These are phyloP conservation scores for Quercus cerris DNA, from an alignment of 306 rosid species.

Conservation along the genomic window DNA sequence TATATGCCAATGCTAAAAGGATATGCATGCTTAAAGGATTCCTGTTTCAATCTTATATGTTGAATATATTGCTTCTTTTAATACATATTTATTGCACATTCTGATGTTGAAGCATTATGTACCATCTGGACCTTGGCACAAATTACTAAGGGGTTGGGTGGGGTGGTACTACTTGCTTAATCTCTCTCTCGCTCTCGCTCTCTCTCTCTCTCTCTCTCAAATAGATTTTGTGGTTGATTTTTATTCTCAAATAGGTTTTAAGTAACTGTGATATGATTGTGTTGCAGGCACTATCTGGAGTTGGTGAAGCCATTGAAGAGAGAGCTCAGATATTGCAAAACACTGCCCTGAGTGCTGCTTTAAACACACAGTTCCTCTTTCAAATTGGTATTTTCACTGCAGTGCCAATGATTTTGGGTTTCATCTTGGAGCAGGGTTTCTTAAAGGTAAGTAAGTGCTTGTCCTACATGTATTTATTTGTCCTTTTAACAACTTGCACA, in stretches of 20 bases:
- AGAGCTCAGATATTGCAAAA: slow-evolving; percentile 53
- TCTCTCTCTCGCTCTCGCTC: background rate
- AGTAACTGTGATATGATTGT: background rate
- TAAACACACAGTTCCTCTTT: slow-evolving; percentile 79
- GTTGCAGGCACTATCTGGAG: slow-evolving; percentile 87
- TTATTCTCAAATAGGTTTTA: background rate
- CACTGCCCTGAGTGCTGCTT: slow-evolving; percentile 68
- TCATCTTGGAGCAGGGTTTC: slow-evolving; percentile 84
- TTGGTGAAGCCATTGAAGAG: slow-evolving; percentile 63
- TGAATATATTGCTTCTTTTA: background rate
- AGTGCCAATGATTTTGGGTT: slow-evolving; percentile 83
- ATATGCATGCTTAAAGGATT: background rate
- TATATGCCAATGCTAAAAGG: background rate
- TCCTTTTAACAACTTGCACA: background rate
- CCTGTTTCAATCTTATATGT: background rate
- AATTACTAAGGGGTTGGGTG: background rate
- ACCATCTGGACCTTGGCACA: background rate
- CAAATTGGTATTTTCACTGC: slow-evolving; percentile 94
- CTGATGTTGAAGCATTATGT: background rate
- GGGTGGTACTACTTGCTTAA: background rate
- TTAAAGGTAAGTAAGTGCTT: slow-evolving; percentile 69
- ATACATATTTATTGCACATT: background rate
- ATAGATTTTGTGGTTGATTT: background rate
- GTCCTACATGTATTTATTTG: background rate
- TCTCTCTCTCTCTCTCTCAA: no score